A percentile compares a stretch with the other conserved stretches of the same genome.
phyloP scores from a whole-genome alignment of 2,329 filamentous ascomycete species.

The Talaromyces funiculosus region DNA sequence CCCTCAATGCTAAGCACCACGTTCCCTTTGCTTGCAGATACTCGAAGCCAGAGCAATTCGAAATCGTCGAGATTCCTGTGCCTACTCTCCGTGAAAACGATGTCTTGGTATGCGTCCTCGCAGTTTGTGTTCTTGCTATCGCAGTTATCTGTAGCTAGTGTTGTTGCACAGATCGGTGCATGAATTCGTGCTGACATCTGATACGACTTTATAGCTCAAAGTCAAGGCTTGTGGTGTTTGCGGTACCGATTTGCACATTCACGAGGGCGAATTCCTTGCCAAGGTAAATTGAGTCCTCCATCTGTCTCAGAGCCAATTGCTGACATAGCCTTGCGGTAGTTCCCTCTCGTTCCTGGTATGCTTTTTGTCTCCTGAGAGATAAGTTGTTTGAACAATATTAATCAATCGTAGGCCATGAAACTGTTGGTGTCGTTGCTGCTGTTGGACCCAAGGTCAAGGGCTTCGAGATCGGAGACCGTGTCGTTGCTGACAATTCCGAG shows the following conservation, averaged over 20 bases:
- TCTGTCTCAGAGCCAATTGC: background rate
- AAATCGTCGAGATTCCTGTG: conserved; percentile 57
- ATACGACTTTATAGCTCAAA: conserved; percentile 44
- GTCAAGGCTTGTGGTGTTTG: conserved; percentile 64
- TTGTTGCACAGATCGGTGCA: background rate
- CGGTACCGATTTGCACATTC: conserved; percentile 49
- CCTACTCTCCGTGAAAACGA: conserved; percentile 56
- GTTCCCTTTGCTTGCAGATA: conserved; percentile 38
- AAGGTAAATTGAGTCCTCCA: conserved; percentile 34
- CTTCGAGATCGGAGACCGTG: conserved; percentile 58
- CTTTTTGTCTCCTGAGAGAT: background rate
- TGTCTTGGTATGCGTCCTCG: conserved; percentile 41
- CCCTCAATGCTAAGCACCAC: background rate
- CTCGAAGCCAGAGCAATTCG: conserved; percentile 57
- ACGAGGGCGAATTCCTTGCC: conserved; percentile 62
- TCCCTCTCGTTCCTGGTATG: conserved; percentile 57
- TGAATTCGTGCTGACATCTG: background rate
- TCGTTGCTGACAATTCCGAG: conserved; percentile 52
- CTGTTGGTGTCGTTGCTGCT: conserved; percentile 59
- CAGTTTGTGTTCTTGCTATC: conserved; percentile 11
- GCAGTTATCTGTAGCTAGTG: background rate
- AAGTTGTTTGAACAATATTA: conserved; percentile 5
- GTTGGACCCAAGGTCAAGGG: conserved; percentile 54
- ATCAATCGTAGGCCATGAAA: conserved; percentile 54
- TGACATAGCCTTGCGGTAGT: conserved; percentile 34